A percentile compares a stretch with the other conserved stretches of the same genome.
Conservation (phyloP, 208 protist species). For the Polymyxa betae region DNA sequence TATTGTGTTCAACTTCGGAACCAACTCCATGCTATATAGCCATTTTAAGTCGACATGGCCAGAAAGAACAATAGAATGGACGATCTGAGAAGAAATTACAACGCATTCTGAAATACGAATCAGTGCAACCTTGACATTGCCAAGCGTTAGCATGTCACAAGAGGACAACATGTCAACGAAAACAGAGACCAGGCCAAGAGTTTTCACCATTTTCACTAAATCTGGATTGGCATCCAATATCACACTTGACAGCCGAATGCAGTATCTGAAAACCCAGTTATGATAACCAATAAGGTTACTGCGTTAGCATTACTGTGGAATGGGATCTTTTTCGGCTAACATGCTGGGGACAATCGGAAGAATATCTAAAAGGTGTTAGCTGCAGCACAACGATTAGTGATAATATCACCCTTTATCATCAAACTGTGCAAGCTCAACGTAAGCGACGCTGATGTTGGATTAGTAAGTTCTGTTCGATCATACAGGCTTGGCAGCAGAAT, state of each 20-base stretch:
- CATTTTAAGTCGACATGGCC: slow-evolving; percentile 21
- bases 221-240: slow-evolving; percentile 32
- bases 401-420: slow-evolving; percentile 36
- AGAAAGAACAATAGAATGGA: neutral
- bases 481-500: slow-evolving; percentile 20
- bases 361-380: slow-evolving; percentile 8
- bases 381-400: neutral
- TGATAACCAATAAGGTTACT: neutral
- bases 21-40: slow-evolving; percentile 2
- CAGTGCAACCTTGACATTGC: slow-evolving; percentile 36
- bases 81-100: slow-evolving; percentile 20
- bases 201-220: neutral
- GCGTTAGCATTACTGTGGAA: neutral
- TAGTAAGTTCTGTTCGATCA: neutral
- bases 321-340: slow-evolving; percentile 41
- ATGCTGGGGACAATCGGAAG: neutral
- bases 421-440: neutral
- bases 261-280: neutral
- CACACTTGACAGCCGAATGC: slow-evolving; percentile 12
- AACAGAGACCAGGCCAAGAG: neutral
- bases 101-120: neutral
- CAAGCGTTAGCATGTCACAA: slow-evolving; percentile 2
- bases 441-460: neutral
- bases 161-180: slow-evolving; percentile 22
- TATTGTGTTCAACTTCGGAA: slow-evolving; percentile 9